Evolutionary conservation across 2,329 filamentous ascomycete genomes (phyloP), one percentile per base, ranked within the genome.

Genomic region (Elsinoe australis): DNA sequence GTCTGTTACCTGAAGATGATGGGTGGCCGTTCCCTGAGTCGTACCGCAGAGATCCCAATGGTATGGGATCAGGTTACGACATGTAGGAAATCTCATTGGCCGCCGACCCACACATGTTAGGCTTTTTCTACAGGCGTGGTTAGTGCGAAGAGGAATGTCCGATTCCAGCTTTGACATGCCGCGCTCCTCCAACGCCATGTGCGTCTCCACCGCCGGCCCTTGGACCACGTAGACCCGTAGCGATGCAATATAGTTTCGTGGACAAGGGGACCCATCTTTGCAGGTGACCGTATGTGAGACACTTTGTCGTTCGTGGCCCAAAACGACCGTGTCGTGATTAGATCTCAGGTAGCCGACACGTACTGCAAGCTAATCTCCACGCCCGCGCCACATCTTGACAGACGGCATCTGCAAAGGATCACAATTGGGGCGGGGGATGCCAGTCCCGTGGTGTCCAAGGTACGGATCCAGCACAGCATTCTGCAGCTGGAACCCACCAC

Each of bases 111-210:
- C 18, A 21, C 8, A 21, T 28, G 28, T 21, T 22, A 21, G n/a
- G 15, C 28, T 26, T 21, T 21, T 28, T 21, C 36, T 28, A 21
- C n/a, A n/a, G n/a, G n/a, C n/a, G n/a, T n/a, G n/a, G n/a, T 26
- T 41, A 41, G 36, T 14, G 36, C 21, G 28, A 41, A 24, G 36
- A 41, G 36, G 36, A 26, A 41, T 22, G 36, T 41, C 28, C 22
- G 36, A 41, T 26, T 26, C 18, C 21, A 18, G 21, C 3, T 21
- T 41, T 28, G 19, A 26, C 36, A 24, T 26, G 36, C 36, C 21
- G 36, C 36, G 18, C 26, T 41, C 36, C 36, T 41, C 36, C 36
- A 15, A 41, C 36, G 36, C 36, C 36, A 41, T 41, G 36, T 28
- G 36, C 22, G 21, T 6, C 36, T 22, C n/a, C n/a, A n/a, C n/a